Conservation (phyloP, 306 rosid genomes). For the Acacia confusa region DNA sequence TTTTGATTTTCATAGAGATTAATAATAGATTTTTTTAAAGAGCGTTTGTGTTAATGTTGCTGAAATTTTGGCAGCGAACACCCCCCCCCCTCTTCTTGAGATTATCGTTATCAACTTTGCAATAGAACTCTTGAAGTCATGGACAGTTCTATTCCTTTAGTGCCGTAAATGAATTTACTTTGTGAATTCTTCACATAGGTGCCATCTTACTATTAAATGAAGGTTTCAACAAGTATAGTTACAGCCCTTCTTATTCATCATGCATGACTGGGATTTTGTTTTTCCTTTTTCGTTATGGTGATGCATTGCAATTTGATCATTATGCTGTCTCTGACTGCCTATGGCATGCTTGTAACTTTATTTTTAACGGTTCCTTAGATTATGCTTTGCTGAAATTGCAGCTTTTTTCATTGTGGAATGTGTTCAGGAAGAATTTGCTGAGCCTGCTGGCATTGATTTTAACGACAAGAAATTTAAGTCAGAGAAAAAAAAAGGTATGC, state of each 20-base stretch:
- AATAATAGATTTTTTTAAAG: neutral
- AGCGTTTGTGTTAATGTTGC: neutral
- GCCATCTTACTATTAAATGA: neutral
- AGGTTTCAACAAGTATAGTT: neutral
- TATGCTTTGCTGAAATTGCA: neutral
- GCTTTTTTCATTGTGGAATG: slow-evolving; percentile 9
- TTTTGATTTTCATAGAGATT: neutral
- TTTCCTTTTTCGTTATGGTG: neutral
- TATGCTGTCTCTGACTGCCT: neutral
- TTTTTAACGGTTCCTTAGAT: neutral
- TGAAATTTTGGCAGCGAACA: neutral
- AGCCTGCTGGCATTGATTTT: slow-evolving; percentile 47
- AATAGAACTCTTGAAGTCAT: neutral
- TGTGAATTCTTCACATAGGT: neutral
- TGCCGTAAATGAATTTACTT: neutral
- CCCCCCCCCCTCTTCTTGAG: neutral
- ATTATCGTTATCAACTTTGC: neutral
- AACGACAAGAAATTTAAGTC: slow-evolving; percentile 53
- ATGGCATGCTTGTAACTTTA: neutral
- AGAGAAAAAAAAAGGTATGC: slow-evolving; percentile 31
- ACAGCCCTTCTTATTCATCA: neutral
- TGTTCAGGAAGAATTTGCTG: slow-evolving; percentile 73
- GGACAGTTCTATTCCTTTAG: neutral
- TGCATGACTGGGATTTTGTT: neutral
- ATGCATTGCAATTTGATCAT: neutral